Evolutionary conservation across 1,284 basidiomycete genomes (phyloP).

Genomic region (Mycena citricolor): DNA sequence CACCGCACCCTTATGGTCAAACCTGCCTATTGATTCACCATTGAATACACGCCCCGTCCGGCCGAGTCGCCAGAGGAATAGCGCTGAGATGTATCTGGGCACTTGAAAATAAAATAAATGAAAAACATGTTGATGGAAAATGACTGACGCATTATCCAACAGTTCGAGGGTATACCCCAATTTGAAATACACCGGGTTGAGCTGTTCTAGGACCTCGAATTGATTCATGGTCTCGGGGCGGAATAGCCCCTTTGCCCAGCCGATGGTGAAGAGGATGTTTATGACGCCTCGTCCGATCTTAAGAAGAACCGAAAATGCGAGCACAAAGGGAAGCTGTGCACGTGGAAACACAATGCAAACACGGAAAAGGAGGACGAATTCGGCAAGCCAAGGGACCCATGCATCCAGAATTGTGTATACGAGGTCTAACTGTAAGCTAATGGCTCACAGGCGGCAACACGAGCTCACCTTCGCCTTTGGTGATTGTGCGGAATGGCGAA

Average conservation of each 20-base stretch:
- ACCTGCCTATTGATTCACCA: not conserved
- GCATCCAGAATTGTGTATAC: slow-evolving; percentile 10
- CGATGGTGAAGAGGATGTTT: slow-evolving; percentile 9
- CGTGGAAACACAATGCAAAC: slow-evolving; percentile 6
- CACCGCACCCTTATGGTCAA: not conserved
- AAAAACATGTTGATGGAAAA: not conserved
- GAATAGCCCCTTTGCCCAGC: not conserved
- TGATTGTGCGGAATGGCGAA: not conserved
- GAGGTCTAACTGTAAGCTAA: slow-evolving; percentile 4
- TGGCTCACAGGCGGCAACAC: not conserved
- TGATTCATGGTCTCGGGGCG: not conserved
- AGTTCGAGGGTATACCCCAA: slow-evolving; percentile 8
- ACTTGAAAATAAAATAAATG: not conserved
- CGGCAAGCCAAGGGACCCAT: slow-evolving; percentile 13
- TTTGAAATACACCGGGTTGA: not conserved
- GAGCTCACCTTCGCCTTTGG: slow-evolving; percentile 5
- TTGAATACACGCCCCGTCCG: not conserved
- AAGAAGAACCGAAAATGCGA: slow-evolving; percentile 8
- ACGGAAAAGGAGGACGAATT: slow-evolving; percentile 13
- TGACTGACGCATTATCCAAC: slow-evolving; percentile 9
- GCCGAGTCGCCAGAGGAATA: slow-evolving; percentile 7
- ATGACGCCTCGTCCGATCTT: slow-evolving; percentile 6
- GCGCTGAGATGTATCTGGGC: not conserved
- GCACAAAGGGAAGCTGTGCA: not conserved
- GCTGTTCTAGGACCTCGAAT: not conserved